These are phyloP conservation scores for Lathyrus aphaca DNA, from an alignment of 306 rosid species.

Conservation along the genomic window DNA sequence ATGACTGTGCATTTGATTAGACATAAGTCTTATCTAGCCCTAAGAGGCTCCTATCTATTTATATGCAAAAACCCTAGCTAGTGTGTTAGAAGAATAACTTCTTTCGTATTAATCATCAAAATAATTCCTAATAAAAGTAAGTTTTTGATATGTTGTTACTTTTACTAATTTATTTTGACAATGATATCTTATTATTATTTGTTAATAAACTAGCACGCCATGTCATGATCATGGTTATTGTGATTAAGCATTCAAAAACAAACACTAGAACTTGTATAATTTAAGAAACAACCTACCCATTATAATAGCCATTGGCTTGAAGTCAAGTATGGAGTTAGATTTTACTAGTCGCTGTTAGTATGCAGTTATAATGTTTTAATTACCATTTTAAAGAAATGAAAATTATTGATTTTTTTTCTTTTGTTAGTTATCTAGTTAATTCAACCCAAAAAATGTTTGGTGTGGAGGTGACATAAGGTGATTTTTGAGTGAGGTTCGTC, in stretches of 20 bases:
- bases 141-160: neutral
- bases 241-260: neutral
- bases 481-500: too few relatives aligned
- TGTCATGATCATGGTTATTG: neutral
- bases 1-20: conserved; percentile 35
- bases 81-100: conserved; percentile 6
- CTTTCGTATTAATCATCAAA: conserved; percentile 5
- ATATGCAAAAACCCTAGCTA: conserved; percentile 36
- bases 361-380: too few relatives aligned
- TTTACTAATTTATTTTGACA: neutral
- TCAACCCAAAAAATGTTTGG: too few relatives aligned
- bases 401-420: too few relatives aligned
- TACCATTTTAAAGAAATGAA: too few relatives aligned
- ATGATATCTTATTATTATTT: neutral
- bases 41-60: conserved; percentile 32
- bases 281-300: neutral
- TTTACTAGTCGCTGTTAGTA: too few relatives aligned
- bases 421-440: too few relatives aligned
- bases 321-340: neutral
- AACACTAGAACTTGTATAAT: neutral
- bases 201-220: neutral
- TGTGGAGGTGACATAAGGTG: too few relatives aligned
- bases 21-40: conserved; percentile 35
- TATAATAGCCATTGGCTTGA: neutral
- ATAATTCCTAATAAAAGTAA: neutral